A percentile compares a stretch with the other conserved stretches of the same genome.
Conservation (phyloP, 73 alveolate genomes). For the Tetrahymena malaccensis region DNA sequence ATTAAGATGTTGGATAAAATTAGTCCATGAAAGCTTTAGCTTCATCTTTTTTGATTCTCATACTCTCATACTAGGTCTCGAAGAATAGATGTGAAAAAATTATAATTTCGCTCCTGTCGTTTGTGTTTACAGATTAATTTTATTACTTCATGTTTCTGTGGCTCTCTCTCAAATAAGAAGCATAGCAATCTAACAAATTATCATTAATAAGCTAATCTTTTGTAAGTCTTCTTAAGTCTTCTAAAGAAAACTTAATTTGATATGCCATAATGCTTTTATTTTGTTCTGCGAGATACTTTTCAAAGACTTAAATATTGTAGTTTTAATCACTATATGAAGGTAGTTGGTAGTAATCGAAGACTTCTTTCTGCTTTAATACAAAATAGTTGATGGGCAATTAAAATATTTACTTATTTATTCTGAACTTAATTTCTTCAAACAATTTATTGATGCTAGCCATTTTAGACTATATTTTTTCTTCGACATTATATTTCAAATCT, state of each 20-base stretch:
- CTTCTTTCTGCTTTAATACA: not conserved
- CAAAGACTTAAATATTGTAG: not conserved
- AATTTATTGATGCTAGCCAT: not conserved
- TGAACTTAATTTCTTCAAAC: not conserved
- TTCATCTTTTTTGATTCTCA: not conserved
- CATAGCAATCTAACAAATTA: not conserved
- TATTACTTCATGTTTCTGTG: not conserved
- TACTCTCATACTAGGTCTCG: not conserved
- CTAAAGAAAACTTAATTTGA: not conserved
- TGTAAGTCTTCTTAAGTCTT: not conserved
- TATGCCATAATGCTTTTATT: not conserved
- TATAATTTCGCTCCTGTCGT: not conserved
- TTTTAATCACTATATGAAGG: not conserved
- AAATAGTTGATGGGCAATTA: not conserved
- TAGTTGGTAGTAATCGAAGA: not conserved
- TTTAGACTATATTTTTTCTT: not conserved
- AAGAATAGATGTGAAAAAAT: not conserved
- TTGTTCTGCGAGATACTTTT: not conserved
- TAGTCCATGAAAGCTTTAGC: not conserved
- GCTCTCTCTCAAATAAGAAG: not conserved
- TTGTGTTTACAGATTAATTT: not conserved
- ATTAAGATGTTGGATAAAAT: not conserved
- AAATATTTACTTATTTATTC: not conserved
- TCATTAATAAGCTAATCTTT: not conserved
- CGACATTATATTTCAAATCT: not conserved